Percentiles rank a stretch among this genome's conserved stretches.
Evolutionary conservation across 169 alveolate species (phyloP).

Genomic region (Plasmodium vinckei): DNA sequence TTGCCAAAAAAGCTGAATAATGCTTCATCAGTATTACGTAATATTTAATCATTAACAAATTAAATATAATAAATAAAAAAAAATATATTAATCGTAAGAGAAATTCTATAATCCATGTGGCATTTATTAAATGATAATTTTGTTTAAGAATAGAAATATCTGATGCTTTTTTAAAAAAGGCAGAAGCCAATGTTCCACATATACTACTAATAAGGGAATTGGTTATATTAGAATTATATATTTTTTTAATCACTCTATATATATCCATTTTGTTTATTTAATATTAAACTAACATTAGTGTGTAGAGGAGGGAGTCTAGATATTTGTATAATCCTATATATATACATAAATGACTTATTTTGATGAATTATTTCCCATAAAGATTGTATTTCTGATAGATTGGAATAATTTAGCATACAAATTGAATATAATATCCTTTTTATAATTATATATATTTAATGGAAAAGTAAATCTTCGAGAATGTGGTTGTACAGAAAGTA

Average conservation of each 20-base stretch:
- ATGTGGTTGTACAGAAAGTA: constrained; percentile 24
- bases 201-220: constrained; percentile 52
- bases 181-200: constrained; percentile 63
- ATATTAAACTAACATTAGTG: constrained; percentile 5
- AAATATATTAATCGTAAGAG: constrained; percentile 35
- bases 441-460: constrained; percentile 23
- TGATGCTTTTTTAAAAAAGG: constrained; percentile 61
- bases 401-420: constrained; percentile 55
- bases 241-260: neutral
- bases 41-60: constrained; percentile 48
- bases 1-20: constrained; percentile 60
- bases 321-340: neutral
- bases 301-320: neutral
- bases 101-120: constrained; percentile 19
- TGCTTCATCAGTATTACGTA: constrained; percentile 52
- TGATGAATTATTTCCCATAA: constrained; percentile 15
- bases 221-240: constrained; percentile 11
- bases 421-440: constrained; percentile 33
- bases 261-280: constrained; percentile 16
- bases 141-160: constrained; percentile 13
- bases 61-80: constrained; percentile 36
- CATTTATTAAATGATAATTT: neutral
- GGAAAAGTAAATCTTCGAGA: constrained; percentile 55
- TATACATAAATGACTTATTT: neutral
- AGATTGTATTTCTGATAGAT: constrained; percentile 25